Conservation (phyloP, 2,329 filamentous ascomycete genomes). For the Trichoderma sp. region DNA sequence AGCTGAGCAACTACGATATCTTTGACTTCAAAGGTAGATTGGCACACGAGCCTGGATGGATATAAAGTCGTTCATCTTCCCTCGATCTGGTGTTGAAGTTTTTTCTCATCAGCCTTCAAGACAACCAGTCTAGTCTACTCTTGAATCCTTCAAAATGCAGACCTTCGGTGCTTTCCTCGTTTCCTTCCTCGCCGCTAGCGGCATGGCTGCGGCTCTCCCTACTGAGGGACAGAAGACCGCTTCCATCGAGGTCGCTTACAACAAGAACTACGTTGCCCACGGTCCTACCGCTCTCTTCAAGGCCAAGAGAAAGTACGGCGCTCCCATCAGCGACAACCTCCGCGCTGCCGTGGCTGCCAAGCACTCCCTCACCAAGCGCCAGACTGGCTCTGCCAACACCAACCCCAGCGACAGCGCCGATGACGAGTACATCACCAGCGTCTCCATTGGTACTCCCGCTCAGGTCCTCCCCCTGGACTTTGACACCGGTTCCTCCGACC, state of each 20-base stretch:
- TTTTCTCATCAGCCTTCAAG: slow-evolving; percentile 17
- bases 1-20: neutral
- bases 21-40: neutral
- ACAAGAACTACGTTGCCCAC: slow-evolving; percentile 18
- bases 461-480: slow-evolving; percentile 27
- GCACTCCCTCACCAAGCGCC: slow-evolving; percentile 8
- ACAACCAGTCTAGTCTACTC: neutral
- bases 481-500: slow-evolving; percentile 32
- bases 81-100: neutral
- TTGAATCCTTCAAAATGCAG: slow-evolving; percentile 24
- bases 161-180: slow-evolving; percentile 27
- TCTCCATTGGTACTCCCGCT: slow-evolving; percentile 27
- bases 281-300: slow-evolving; percentile 25
- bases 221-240: slow-evolving; percentile 13
- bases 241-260: slow-evolving; percentile 20
- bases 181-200: slow-evolving; percentile 26
- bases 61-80: slow-evolving; percentile 16
- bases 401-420: slow-evolving; percentile 22
- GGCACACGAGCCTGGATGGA: neutral
- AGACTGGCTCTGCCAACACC: slow-evolving; percentile 23
- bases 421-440: slow-evolving; percentile 24
- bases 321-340: slow-evolving; percentile 21
- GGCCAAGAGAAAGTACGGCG: slow-evolving; percentile 24
- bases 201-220: slow-evolving; percentile 23
- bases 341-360: slow-evolving; percentile 1